Conservation (phyloP, 257 asterid genomes). For the Nicotiana otophora region DNA sequence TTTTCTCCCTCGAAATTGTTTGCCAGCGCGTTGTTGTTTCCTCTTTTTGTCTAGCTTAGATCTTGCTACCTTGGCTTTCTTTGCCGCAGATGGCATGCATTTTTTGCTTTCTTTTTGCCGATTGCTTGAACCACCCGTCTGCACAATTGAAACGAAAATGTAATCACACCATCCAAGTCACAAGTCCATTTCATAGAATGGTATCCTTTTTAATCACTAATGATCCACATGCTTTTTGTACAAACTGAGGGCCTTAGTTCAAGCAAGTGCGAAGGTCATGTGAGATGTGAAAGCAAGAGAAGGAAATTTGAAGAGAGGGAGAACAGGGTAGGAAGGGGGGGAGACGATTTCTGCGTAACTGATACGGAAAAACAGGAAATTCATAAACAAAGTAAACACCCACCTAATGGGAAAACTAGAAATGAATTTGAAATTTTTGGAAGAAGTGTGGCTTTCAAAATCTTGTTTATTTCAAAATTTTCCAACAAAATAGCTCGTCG, state of each 20-base stretch:
- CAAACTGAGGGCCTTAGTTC: neutral
- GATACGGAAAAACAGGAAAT: no score
- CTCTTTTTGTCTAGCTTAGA: conserved; percentile 49
- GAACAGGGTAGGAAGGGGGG: neutral
- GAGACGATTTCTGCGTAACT: neutral
- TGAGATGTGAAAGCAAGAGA: neutral
- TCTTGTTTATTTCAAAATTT: neutral
- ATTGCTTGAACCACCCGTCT: conserved; percentile 86
- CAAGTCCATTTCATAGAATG: neutral
- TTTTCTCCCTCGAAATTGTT: conserved; percentile 85
- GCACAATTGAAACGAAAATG: conserved; percentile 11
- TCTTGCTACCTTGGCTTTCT: conserved; percentile 42
- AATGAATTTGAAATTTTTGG: neutral
- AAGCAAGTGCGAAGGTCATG: neutral
- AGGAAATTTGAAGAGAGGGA: neutral
- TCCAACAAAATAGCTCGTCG: neutral
- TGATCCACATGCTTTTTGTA: neutral
- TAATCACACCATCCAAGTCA: neutral
- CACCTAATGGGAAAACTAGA: neutral
- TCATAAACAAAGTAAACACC: neutral
- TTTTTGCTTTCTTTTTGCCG: conserved; percentile 74
- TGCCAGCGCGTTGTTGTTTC: conserved; percentile 35
- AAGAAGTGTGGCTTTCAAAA: neutral
- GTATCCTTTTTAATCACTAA: neutral
- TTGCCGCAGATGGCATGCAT: conserved; percentile 70